Base-by-base conservation (phyloP, 805 yeast genomes). In the Zygoascus ofunaensis region DNA sequence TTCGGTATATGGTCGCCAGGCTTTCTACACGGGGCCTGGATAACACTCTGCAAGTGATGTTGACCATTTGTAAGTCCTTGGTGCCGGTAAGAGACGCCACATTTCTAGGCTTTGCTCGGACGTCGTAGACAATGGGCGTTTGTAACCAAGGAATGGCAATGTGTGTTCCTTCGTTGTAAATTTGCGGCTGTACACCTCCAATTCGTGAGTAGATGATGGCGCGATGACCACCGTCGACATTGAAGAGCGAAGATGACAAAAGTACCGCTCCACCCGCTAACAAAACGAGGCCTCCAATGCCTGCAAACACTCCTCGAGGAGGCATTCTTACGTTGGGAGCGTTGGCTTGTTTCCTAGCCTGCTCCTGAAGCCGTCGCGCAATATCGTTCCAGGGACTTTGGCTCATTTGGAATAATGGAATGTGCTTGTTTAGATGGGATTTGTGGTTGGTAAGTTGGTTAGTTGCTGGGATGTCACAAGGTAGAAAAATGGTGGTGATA, bases 181-280 rank as follows among this genome's bases (percentile, higher is more conserved):
- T 86, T 48, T 72, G 75, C 15, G 89, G 79, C 59, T 79, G 83
- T 39, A 92, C 80, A 60, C 98, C 98, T 41, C 77, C 73, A 22
- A 87, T 41, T 60, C 98, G 79, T 21, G 94, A 87, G 63, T 92
- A 92, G 33, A 92, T 76, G 58, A 92, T 89, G 15, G 97, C 98
- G 61, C 98, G 75, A 65, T 90, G 97, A 66, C 98, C 98, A 78
- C 98, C 98, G 65, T 92, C 97, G 48, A 92, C 98, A 61, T 81
- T 82, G 67, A 80, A 82, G 30, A 82, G 66, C 1, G 87, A 70
- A 34, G 76, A 67, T 54, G 79, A 76, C 33, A 74, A 50, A 21
- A 73, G 59, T 36, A 76, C 41, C 2, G 77, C 74, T 46, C 77
- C 80, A 43, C 76, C 80, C 44, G 80, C 82, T 3, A 80, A 60